phyloP scores from a whole-genome alignment of 2,329 filamentous ascomycete genomes.

The Sclerotiophoma versabilis region DNA sequence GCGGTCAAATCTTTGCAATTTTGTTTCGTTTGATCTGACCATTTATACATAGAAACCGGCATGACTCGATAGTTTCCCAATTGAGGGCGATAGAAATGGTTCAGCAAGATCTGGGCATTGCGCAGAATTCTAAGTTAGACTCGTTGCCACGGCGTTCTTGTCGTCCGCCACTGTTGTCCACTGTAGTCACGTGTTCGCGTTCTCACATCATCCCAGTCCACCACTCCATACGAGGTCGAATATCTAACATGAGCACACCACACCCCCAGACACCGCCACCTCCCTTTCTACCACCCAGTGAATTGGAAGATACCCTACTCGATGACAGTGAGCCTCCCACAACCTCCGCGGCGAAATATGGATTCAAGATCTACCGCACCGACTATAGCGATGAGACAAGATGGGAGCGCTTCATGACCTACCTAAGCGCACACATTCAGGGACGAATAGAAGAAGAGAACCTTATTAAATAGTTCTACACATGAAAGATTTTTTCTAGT shows the following conservation, averaged over 20 bases:
- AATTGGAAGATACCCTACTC: neutral
- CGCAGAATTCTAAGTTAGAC: no score
- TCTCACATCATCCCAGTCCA: slow-evolving; percentile 9
- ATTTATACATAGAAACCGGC: no score
- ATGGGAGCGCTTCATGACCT: slow-evolving; percentile 18
- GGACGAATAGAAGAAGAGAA: slow-evolving; percentile 5
- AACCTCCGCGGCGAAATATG: slow-evolving; percentile 8
- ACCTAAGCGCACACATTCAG: slow-evolving; percentile 10
- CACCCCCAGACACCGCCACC: neutral
- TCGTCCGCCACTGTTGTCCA: slow-evolving; percentile 5
- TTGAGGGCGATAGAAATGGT: no score
- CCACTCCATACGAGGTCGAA: slow-evolving; percentile 7
- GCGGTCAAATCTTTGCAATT: no score
- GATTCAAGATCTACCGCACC: slow-evolving; percentile 19
- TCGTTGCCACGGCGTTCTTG: neutral
- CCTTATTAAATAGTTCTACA: no score
- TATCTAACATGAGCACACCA: slow-evolving; percentile 4
- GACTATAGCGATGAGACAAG: slow-evolving; percentile 14
- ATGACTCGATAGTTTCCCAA: no score
- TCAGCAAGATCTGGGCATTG: no score
- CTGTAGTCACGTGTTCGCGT: slow-evolving; percentile 4
- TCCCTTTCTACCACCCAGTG: neutral
- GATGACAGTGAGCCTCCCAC: slow-evolving; percentile 2
- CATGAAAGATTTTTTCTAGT: no score
- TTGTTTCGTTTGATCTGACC: no score